Evolutionary conservation across 495 filamentous ascomycete species (phyloP), one percentile per base, ranked within the genome.

Genomic region (Penicillium angulare): DNA sequence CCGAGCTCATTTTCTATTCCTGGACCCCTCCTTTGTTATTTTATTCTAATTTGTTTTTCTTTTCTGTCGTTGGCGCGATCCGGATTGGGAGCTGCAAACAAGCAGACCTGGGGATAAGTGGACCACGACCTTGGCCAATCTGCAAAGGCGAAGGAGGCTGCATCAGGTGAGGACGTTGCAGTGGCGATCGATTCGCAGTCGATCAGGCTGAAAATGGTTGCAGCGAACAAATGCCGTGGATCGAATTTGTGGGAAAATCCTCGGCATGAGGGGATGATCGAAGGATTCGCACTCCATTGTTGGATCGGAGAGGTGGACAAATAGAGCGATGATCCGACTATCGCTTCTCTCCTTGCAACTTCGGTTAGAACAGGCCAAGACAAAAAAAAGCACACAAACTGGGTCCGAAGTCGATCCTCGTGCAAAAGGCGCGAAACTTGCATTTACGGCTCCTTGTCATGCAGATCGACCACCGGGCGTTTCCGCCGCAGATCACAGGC

Each of bases 401-500:
- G 10, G 16, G 16, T 22, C 12, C 38, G 7, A 4, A 33, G 39
- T 27, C 26, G 44, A 47, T 36, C 38, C 48, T 48, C 44, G 47
- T 50, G 47, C 27, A 24, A 34, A 24, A 26, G 36, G 7, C 34
- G n/a, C 9, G 8, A 43, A 26, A 7, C 2, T 23, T 13, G 16
- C 17, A 22, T 26, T 31, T 31, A 49, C 10, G 18, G 38, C 21
- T 17, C 10, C 38, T 43, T 55, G 57, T 56, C 55, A 47, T 53
- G 55, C 59, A 52, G 64, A 66, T 62, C 56, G 57, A 64, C 56
- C 48, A 59, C 49, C 67, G 66, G 68, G 61, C 61, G 64, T 64
- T 68, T 66, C 65, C 65, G 67, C 59, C 61, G 67, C 68, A 63
- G 68, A 72, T 70, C 68, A 64, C 56, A 22, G 39, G 47, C 56